phyloP scores from a whole-genome alignment of 495 filamentous ascomycete species.

The Penicillium bovifimosum region DNA sequence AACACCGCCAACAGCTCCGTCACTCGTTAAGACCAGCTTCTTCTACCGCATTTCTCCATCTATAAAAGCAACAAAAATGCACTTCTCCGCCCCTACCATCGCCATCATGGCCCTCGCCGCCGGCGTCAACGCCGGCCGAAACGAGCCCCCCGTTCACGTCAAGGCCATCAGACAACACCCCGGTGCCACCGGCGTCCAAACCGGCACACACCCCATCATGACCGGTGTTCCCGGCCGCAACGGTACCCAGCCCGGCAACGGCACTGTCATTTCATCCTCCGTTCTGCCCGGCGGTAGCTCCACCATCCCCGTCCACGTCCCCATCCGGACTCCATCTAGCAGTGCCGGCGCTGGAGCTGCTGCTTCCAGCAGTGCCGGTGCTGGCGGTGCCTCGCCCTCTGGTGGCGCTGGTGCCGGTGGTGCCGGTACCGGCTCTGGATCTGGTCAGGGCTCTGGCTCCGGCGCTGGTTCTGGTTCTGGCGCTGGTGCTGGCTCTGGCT shows the following conservation, averaged over 20 bases:
- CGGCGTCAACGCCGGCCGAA: slow-evolving; percentile 18
- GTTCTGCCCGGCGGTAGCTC: neutral
- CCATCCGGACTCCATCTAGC: neutral
- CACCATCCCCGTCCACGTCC: neutral
- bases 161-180: slow-evolving; percentile 2
- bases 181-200: slow-evolving; percentile 9
- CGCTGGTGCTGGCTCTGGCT: slow-evolving; percentile 2
- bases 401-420: slow-evolving; percentile 1
- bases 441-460: slow-evolving; percentile 4
- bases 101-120: slow-evolving; percentile 25
- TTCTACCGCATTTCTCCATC: slow-evolving; percentile 18
- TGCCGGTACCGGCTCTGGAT: neutral
- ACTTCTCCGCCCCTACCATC: slow-evolving; percentile 21
- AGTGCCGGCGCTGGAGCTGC: neutral
- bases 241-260: neutral
- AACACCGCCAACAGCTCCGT: slow-evolving; percentile 6
- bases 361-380: slow-evolving; percentile 5
- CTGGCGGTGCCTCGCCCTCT: slow-evolving; percentile 1
- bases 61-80: slow-evolving; percentile 15
- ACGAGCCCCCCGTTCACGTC: slow-evolving; percentile 16
- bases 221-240: too few relatives aligned
- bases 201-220: slow-evolving; percentile 13
- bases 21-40: slow-evolving; percentile 23
- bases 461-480: slow-evolving; percentile 5
- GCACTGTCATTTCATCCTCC: neutral